Percentiles rank a stretch among this genome's conserved stretches.
Conservation (phyloP, 345 rosid genomes). For the Odontarrhena argentea region DNA sequence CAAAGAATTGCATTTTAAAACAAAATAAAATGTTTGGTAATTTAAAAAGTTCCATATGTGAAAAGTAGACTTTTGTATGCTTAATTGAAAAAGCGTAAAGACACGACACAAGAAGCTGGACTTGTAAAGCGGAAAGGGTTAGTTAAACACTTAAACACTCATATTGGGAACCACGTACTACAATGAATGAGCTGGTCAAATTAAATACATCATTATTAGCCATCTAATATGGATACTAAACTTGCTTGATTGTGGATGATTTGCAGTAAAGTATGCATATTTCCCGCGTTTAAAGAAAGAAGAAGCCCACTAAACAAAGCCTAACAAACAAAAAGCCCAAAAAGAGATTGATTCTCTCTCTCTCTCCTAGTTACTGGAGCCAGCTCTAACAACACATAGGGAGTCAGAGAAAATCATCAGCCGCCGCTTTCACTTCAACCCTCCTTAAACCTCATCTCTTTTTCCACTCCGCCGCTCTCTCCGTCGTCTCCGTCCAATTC, state of each 20-base stretch:
- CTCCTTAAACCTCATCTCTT: slow-evolving; percentile 48
- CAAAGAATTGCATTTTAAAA: no score
- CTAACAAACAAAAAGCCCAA: slow-evolving; percentile 28
- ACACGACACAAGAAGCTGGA: no score
- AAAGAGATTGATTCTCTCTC: neutral
- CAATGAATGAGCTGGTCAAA: no score
- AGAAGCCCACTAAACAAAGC: slow-evolving; percentile 10
- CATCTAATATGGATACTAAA: no score
- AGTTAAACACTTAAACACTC: no score
- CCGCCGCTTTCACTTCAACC: slow-evolving; percentile 47
- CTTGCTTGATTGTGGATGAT: neutral
- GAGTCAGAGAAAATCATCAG: slow-evolving; percentile 42
- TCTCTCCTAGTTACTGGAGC: slow-evolving; percentile 3
- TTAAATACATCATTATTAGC: no score
- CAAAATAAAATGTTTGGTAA: no score
- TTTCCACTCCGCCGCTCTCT: slow-evolving; percentile 35
- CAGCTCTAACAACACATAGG: slow-evolving; percentile 19
- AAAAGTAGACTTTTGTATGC: no score
- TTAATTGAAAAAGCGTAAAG: no score
- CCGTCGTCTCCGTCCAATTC: slow-evolving; percentile 35
- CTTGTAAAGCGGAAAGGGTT: no score
- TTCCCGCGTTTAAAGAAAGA: slow-evolving; percentile 8
- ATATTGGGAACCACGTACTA: no score
- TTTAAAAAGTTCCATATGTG: no score
- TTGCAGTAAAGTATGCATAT: neutral